Base-by-base conservation (phyloP, 805 yeast species). In the Vanderwaltozyma tropicalis region DNA sequence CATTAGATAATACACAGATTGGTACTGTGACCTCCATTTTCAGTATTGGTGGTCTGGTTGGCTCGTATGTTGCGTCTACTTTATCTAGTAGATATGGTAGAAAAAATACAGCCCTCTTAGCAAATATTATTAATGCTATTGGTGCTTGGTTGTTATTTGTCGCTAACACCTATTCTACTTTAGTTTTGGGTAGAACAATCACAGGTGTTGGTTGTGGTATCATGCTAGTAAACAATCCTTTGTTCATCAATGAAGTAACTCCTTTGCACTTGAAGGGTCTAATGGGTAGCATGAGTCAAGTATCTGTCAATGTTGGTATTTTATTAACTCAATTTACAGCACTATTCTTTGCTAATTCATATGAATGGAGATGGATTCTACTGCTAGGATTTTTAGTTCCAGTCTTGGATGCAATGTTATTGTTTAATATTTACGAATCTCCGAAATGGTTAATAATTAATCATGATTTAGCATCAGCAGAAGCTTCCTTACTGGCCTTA, bases 191-290 rank as follows among this genome's bases (percentile, higher is more conserved):
- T 0, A 69, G 98, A 41, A 69, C 86, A 39, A 48, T 84, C 4
- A 73, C 84, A 15, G 98, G 98, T 0, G 34, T 86, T 2, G 94
- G 83, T 1, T 94, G 96, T 7, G 98, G 98, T 4, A 67, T 78
- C 11, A 80, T 89, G 1, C 71, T 92, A 41, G 97, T 92, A 3
- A 76, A 83, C 14, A 80, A 87, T 0, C 94, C 97, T 0, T 59
- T 92, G 42, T 78, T 76, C 47, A 75, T 92, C 49, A 80, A 78
- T 53, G 95, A 87, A 59, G 70, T 87, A 10, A 67, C 92, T 7
- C 96, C 96, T 0, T 58, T 68, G 1, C 65, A 65, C 4, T 61
- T 72, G 43, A 73, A 80, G 34, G 97, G 97, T 1, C 61, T 78
- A 13, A 67, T 92, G 40, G 98, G 98, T 0, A 73, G 94, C 14